Evolutionary conservation across 192 early-diverging fungal species (phyloP), one percentile per base, ranked within the genome.

Genomic region (Rhizophagus clarus): DNA sequence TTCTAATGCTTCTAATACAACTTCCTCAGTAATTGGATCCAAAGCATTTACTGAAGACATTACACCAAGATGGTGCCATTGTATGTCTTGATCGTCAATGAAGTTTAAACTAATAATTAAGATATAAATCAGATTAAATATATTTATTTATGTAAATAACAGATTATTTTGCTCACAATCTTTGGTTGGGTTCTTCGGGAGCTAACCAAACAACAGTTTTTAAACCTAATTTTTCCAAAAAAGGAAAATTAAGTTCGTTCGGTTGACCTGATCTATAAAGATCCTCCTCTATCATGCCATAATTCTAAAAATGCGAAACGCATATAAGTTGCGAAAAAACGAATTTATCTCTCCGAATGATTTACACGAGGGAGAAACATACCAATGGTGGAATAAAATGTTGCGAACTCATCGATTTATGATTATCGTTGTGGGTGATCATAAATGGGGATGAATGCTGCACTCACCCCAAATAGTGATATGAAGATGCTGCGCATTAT

Each of bases 241-340:
- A 98, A 0, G 98, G 98, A 84, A 99, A 99, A 88, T 99, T 99
- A 75, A 99, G 91, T 87, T 99, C 98, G 83, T 99, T 99, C 20
- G 98, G 98, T 83, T 99, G 97, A 29, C 95, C 94, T 26, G 96
- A 98, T 62, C 98, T 90, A 86, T 97, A 99, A 22, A 99, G 89
- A 81, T 97, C 93, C 79, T 97, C 96, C 82, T 99, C 97, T 63
- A 99, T 94, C 89, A 98, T 94, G 4, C 97, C 97, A 91, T 95
- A 99, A 86, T 99, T 99, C 94, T 95, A 85, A 60, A 31, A n/a
- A 72, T n/a, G 45, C n/a, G 29, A 12, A 17, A 66, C 5, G 6
- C 8, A 66, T 72, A 31, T 2, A 63, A 22, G 32, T 11, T n/a
- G 22, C 7, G 11, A 37, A 34, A 61, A 22, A 64, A 7, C 3